Evolutionary conservation across 2,329 filamentous ascomycete genomes (phyloP).

Genomic region (Colletotrichum viniferum): DNA sequence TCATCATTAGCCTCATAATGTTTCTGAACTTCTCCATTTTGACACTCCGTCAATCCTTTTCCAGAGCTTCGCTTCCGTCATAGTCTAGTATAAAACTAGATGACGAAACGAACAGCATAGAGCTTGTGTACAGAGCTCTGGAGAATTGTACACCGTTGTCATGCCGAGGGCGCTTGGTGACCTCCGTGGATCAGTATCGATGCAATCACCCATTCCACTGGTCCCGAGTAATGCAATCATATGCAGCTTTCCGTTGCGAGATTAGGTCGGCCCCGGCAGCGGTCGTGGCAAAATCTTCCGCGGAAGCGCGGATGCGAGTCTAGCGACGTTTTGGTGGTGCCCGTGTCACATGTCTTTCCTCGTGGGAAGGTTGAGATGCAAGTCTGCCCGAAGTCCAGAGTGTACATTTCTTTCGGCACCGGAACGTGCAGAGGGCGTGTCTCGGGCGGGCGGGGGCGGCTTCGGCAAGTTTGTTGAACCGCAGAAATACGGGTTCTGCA

Average conservation of each 20-base stretch:
- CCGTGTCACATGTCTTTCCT: background rate
- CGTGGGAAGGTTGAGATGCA: background rate
- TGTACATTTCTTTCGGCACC: background rate
- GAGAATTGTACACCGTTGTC: background rate
- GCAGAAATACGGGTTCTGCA: background rate
- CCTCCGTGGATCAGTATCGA: background rate
- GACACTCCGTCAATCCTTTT: background rate
- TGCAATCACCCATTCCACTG: background rate
- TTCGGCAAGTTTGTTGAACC: background rate
- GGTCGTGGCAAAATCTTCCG: background rate
- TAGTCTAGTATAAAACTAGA: background rate
- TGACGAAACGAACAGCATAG: background rate
- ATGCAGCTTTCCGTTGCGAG: background rate
- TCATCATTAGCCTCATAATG: background rate
- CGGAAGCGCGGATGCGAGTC: background rate
- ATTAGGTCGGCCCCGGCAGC: background rate
- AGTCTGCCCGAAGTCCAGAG: background rate
- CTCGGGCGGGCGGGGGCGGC: background rate
- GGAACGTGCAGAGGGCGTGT: background rate
- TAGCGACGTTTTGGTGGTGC: background rate
- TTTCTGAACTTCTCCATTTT: background rate
- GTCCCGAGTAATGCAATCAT: background rate
- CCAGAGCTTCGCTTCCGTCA: background rate
- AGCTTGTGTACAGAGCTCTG: background rate
- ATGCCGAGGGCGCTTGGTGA: background rate